These are phyloP conservation scores for Eucalyptus sp. DNA, from an alignment of 345 rosid species.

Conservation along the genomic window DNA sequence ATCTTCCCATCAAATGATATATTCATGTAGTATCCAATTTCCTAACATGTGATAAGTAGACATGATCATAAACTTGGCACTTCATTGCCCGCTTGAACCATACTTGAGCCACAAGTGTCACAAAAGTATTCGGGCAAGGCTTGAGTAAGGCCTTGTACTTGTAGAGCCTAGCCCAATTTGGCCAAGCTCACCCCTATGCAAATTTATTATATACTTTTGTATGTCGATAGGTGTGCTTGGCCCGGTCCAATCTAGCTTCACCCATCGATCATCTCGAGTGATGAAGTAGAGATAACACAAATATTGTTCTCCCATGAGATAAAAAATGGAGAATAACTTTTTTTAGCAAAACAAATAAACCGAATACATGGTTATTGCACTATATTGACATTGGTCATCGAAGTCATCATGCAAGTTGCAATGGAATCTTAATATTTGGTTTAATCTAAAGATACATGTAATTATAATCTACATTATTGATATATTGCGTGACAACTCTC, in stretches of 20 bases:
- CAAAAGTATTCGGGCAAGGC: neutral
- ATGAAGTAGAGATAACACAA: accelerated
- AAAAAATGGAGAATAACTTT: neutral
- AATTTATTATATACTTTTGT: neutral
- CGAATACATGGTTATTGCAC: neutral
- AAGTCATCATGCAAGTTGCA: accelerated
- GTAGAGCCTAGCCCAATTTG: neutral
- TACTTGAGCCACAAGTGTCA: neutral
- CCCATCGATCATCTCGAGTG: neutral
- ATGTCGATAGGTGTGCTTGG: neutral
- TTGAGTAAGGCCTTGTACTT: neutral
- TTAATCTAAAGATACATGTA: neutral
- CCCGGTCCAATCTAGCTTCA: accelerated
- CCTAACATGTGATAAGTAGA: neutral
- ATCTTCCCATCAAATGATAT: neutral
- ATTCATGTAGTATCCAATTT: neutral
- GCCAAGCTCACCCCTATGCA: neutral
- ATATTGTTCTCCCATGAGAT: neutral
- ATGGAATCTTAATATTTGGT: neutral
- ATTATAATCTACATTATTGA: neutral
- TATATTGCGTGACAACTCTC: neutral
- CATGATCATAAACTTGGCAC: neutral
- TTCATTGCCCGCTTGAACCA: accelerated
- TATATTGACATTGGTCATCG: neutral
- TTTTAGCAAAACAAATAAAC: neutral